phyloP scores from a whole-genome alignment of 169 alveolate species.

The Eimeria necatrix region DNA sequence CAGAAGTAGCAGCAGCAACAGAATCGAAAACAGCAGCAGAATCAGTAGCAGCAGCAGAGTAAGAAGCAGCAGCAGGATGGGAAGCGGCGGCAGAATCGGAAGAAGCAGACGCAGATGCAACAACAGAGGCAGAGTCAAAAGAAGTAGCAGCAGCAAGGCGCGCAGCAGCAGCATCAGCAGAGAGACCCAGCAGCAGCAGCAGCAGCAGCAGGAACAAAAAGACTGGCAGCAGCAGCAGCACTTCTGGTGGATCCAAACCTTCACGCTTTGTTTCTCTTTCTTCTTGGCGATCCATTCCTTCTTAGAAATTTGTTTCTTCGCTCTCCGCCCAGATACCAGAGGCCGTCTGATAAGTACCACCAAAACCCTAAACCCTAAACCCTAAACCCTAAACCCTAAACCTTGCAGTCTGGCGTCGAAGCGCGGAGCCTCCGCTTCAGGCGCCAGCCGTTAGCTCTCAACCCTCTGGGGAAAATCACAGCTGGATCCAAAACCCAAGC shows the following conservation, averaged over 20 bases:
- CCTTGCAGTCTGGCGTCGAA: too few relatives aligned
- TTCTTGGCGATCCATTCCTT: slow-evolving; percentile 83
- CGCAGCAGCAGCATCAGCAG: background rate
- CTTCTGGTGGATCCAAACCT: background rate
- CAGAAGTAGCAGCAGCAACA: background rate
- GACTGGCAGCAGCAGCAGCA: background rate
- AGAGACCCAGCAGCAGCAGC: background rate
- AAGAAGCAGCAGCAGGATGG: background rate
- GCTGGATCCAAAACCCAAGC: too few relatives aligned
- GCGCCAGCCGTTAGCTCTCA: too few relatives aligned
- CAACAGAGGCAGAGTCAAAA: too few relatives aligned
- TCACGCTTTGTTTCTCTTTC: slow-evolving; percentile 86
- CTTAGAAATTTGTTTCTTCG: slow-evolving; percentile 7
- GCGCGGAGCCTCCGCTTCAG: too few relatives aligned
- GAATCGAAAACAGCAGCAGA: background rate
- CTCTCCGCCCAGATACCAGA: slow-evolving; percentile 1
- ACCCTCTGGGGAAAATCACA: too few relatives aligned
- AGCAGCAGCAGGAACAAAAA: background rate
- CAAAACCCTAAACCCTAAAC: background rate
- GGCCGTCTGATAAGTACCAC: background rate
- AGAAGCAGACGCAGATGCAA: background rate
- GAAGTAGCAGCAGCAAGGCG: background rate
- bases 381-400: too few relatives aligned
- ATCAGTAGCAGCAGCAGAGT: background rate
- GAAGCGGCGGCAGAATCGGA: background rate